Evolutionary conservation across 345 rosid species (phyloP), one percentile per base, ranked within the genome.

Genomic region (Brassica carinata): DNA sequence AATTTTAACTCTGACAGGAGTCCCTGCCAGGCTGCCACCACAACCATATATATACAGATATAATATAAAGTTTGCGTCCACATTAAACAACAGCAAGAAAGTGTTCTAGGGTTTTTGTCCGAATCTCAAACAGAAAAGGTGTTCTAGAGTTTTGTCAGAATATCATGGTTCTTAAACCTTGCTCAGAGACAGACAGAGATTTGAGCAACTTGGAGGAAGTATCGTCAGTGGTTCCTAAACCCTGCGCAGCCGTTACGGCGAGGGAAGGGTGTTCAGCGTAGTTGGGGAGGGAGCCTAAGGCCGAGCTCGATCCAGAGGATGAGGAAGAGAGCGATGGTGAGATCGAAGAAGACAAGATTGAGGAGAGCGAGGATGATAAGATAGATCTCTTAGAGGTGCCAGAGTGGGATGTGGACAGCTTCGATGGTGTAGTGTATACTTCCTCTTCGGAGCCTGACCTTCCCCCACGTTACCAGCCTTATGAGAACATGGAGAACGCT

Each of bases 351-450:
- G 59, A 15, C 59, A 53, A 8, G 19, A 15, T 5, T n/a, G 59
- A 53, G 8, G 59, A 53, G 23, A 8, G 19, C 1, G 59, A 53
- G 59, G 59, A n/a, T n/a, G 59, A 53, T 53, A 15, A 48, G 17
- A 48, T n/a, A n/a, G 59, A n/a, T n/a, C 23, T 15, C 59, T 53
- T 53, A 53, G 59, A 5, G 19, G 59, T 53, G 19, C 59, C 59
- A 6, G 59, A 53, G 59, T 53, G 61, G 61, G 61, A 55, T 55
- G 61, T 55, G 61, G 61, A 55, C 61, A 55, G 61, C 26, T 55
- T 55, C 61, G 61, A 55, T 55, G 61, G 61, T 55, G 26, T 55
- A 8, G 61, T 15, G 26, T 55, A 55, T 15, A 1, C 23, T 55
- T 55, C 61, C 9, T 55, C 61, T 15, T 6, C 61, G 1, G 61